These are phyloP conservation scores for Maudiozyma pseudohumilis DNA, from an alignment of 805 yeast species.

Conservation along the genomic window DNA sequence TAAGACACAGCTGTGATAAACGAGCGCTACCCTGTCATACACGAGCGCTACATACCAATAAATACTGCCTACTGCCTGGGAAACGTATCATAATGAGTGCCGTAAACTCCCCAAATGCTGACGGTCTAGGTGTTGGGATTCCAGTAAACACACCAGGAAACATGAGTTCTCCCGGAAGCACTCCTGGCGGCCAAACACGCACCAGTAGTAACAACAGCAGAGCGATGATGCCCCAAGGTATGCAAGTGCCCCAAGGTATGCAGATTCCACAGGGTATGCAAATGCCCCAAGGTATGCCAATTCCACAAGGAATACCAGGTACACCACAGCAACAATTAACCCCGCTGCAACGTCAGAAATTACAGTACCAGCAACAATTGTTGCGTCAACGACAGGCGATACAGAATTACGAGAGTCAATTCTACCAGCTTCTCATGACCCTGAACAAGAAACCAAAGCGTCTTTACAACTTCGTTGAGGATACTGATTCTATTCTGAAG, in stretches of 20 bases:
- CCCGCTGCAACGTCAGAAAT: conserved; percentile 20
- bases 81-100: conserved; percentile 3
- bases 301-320: no score
- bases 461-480: conserved; percentile 53
- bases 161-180: conserved; percentile 6
- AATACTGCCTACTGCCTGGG: background rate
- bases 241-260: no score
- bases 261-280: no score
- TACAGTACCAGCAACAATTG: conserved; percentile 29
- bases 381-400: conserved; percentile 33
- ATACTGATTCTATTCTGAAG: conserved; percentile 59
- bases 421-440: conserved; percentile 29
- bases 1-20: no score
- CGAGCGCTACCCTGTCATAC: no score
- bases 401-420: conserved; percentile 34
- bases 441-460: conserved; percentile 34
- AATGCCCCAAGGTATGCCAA: no score
- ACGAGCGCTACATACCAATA: no score
- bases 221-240: background rate
- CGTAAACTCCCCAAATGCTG: background rate
- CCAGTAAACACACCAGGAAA: conserved; percentile 12
- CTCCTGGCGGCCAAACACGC: conserved; percentile 7
- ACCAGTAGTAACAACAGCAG: conserved; percentile 2
- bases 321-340: conserved; percentile 7
- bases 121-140: conserved; percentile 10